A percentile compares a stretch with the other conserved stretches of the same genome.
phyloP scores from a whole-genome alignment of 1,284 basidiomycete species.

The Peniophora sp. region DNA sequence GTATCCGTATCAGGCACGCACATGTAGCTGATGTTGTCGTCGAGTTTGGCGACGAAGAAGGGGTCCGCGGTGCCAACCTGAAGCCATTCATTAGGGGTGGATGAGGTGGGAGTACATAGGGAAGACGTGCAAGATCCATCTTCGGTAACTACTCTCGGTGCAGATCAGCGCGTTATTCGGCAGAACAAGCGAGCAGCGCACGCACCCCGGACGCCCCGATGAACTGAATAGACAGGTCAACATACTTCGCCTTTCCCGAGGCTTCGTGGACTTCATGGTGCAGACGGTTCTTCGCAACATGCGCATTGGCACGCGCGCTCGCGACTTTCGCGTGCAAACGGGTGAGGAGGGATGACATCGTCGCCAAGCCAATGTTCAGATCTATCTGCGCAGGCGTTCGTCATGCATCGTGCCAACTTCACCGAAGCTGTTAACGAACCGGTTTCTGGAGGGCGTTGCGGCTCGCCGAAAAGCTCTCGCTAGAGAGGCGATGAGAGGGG shows the following conservation, averaged over 20 bases:
- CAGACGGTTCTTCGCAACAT: background rate
- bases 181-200: no score
- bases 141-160: slow-evolving; percentile 35
- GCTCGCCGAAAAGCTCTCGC: no score
- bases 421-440: no score
- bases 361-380: no score
- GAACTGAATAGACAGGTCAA: slow-evolving; percentile 54
- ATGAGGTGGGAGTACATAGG: no score
- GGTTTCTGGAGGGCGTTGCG: no score
- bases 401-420: no score
- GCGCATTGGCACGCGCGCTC: background rate
- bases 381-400: no score
- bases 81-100: no score
- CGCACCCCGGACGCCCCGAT: slow-evolving; percentile 48
- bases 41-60: slow-evolving; percentile 62
- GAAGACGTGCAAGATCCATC: slow-evolving; percentile 41
- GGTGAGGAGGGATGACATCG: background rate
- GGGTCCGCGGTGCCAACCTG: slow-evolving; percentile 56
- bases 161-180: no score
- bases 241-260: slow-evolving; percentile 26
- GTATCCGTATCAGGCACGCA: slow-evolving; percentile 26
- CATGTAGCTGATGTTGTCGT: slow-evolving; percentile 55
- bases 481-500: no score
- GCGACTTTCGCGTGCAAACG: background rate
- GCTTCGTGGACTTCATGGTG: background rate